These are phyloP conservation scores for Coemansia sp. DNA, from an alignment of 192 early-diverging fungal species.

Conservation along the genomic window DNA sequence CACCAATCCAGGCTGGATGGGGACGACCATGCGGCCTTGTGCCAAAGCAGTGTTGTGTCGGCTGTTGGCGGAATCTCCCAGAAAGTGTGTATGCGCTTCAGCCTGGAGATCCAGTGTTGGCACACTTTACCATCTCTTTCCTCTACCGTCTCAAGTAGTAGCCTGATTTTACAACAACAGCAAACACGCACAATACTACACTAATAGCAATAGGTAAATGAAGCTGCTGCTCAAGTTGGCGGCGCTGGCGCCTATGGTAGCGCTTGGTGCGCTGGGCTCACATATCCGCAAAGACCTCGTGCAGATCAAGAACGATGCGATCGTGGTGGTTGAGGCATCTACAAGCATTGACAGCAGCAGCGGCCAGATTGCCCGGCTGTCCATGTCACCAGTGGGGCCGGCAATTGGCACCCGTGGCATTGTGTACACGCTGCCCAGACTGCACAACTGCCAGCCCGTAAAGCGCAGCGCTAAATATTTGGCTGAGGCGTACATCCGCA, in stretches of 20 bases:
- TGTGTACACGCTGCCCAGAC: conserved; percentile 35
- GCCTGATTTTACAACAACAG: no score
- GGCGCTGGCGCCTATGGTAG: conserved; percentile 7
- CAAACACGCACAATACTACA: no score
- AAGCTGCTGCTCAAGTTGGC: conserved; percentile 21
- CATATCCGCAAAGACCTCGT: conserved; percentile 53
- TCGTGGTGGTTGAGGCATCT: conserved; percentile 39
- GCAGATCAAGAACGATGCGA: conserved; percentile 43
- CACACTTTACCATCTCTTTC: background rate
- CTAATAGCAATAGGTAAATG: conserved; percentile 10
- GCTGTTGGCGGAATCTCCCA: background rate
- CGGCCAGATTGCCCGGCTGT: conserved; percentile 24
- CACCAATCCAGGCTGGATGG: background rate
- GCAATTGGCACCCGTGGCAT: conserved; percentile 42
- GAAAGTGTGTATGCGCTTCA: background rate
- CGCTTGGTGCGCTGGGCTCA: conserved; percentile 16
- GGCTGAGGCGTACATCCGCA: conserved; percentile 36
- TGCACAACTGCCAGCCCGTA: conserved; percentile 29
- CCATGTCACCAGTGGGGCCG: conserved; percentile 29
- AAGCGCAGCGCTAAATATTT: conserved; percentile 32
- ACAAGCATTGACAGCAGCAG: conserved; percentile 37
- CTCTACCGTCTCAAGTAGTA: background rate
- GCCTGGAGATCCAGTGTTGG: background rate
- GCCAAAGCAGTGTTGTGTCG: no score
- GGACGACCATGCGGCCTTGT: background rate